Evolutionary conservation across 305 asterid genomes (phyloP).

Genomic region (Caryopteris hybrid): DNA sequence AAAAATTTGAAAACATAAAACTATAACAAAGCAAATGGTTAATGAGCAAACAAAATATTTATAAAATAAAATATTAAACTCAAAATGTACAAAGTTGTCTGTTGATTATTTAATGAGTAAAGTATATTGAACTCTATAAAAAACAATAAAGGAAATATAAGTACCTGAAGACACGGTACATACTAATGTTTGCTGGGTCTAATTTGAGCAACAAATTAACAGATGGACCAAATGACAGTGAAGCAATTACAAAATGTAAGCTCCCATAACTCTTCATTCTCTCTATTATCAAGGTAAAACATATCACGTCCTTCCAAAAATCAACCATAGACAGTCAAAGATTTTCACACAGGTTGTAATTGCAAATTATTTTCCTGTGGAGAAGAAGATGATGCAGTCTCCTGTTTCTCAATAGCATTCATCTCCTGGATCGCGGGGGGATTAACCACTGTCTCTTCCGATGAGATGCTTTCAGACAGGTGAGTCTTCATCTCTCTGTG

Average conservation of each 20-base stretch:
- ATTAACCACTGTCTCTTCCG: conserved; percentile 32
- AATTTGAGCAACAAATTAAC: too few relatives aligned
- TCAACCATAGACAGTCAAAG: neutral
- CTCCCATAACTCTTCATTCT: neutral
- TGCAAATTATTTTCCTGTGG: conserved; percentile 32
- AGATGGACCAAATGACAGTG: too few relatives aligned
- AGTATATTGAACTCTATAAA: too few relatives aligned
- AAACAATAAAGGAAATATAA: too few relatives aligned
- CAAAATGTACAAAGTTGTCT: too few relatives aligned
- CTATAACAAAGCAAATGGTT: too few relatives aligned
- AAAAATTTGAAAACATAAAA: too few relatives aligned
- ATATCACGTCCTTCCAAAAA: neutral
- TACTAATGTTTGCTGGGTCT: too few relatives aligned
- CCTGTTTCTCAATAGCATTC: conserved; percentile 29
- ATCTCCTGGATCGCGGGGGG: conserved; percentile 73
- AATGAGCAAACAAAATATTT: too few relatives aligned
- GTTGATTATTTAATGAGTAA: too few relatives aligned
- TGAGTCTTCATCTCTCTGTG: conserved; percentile 62
- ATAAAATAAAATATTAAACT: too few relatives aligned
- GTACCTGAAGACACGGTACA: too few relatives aligned
- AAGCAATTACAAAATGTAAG: neutral
- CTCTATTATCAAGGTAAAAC: neutral
- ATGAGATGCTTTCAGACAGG: conserved; percentile 27
- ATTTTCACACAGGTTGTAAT: conserved; percentile 32
- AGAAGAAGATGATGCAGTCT: conserved; percentile 30